A percentile compares a stretch with the other conserved stretches of the same genome.
Conservation (phyloP, 2,329 filamentous ascomycete genomes). For the Tolypocladium pustulatum region DNA sequence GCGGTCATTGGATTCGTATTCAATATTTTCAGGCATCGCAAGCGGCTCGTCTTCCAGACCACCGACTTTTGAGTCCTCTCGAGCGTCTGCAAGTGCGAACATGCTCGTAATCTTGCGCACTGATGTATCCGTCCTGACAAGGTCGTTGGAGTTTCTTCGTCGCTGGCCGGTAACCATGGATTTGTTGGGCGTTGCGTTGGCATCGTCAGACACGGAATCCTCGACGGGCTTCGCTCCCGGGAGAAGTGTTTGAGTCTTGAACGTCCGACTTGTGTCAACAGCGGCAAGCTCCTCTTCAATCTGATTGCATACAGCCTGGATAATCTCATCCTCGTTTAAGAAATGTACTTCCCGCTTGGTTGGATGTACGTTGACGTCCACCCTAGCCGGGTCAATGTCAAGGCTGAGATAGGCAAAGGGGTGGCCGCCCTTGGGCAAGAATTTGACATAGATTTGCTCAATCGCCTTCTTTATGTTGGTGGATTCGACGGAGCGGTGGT, state of each 20-base stretch:
- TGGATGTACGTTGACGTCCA: conserved; percentile 96
- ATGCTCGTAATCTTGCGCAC: conserved; percentile 94
- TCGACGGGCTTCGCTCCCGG: conserved; percentile 43
- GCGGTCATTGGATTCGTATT: conserved; percentile 64
- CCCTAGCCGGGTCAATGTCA: conserved; percentile 81
- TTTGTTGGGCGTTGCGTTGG: conserved; percentile 18
- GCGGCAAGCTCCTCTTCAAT: conserved; percentile 69
- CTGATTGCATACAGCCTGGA: conserved; percentile 71
- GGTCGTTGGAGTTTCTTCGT: conserved; percentile 52
- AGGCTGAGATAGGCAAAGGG: conserved; percentile 89
- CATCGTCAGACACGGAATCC: conserved; percentile 13
- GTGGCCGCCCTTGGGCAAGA: conserved; percentile 86
- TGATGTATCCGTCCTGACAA: conserved; percentile 82
- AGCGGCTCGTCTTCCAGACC: conserved; percentile 22
- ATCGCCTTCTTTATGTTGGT: conserved; percentile 77
- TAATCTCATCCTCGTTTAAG: conserved; percentile 93
- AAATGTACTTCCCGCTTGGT: conserved; percentile 97
- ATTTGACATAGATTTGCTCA: conserved; percentile 79
- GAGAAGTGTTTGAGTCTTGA: conserved; percentile 85
- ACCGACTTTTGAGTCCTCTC: conserved; percentile 9
- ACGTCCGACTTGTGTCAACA: conserved; percentile 88
- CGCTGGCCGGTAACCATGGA: conserved; percentile 26
- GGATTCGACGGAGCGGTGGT: conserved; percentile 89
- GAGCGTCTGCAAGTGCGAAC: conserved; percentile 49
- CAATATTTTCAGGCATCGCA: conserved; percentile 36